Percentiles rank a stretch among this genome's conserved stretches.
Conservation (phyloP, 306 rosid species). For the Clitoria ternatea region DNA sequence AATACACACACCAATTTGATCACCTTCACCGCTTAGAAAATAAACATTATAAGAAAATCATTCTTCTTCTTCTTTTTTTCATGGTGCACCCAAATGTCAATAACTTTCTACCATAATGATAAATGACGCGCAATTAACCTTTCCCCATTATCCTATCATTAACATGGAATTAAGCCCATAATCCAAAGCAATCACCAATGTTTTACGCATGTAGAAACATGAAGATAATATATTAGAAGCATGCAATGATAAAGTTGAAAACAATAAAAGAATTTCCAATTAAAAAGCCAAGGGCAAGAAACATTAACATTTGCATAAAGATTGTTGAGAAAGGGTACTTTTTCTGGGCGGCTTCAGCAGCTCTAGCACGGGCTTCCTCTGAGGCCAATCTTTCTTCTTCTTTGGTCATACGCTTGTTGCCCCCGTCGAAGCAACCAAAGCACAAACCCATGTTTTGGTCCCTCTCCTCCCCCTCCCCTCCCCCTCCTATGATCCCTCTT, state of each 20-base stretch:
- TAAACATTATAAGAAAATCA: neutral
- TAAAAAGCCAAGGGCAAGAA: neutral
- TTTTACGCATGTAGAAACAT: neutral
- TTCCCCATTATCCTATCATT: too few relatives aligned
- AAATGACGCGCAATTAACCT: too few relatives aligned
- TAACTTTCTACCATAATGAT: neutral
- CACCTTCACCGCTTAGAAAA: neutral
- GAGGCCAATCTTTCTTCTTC: slow-evolving; percentile 81
- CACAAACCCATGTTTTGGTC: slow-evolving; percentile 62
- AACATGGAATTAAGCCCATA: neutral
- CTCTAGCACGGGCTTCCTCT: slow-evolving; percentile 74
- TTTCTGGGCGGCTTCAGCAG: slow-evolving; percentile 94
- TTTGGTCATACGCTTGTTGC: slow-evolving; percentile 54
- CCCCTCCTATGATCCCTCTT: neutral
- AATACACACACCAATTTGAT: neutral
- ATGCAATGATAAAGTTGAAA: neutral
- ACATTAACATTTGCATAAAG: neutral
- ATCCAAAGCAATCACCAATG: neutral
- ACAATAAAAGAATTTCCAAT: neutral
- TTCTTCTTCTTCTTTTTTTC: neutral
- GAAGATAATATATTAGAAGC: neutral
- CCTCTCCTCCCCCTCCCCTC: neutral
- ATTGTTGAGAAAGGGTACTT: slow-evolving; percentile 27
- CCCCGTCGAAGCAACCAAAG: slow-evolving; percentile 74
- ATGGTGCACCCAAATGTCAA: neutral